Base-by-base conservation (phyloP, 2,329 filamentous ascomycete genomes). In the Periconia sp. region DNA sequence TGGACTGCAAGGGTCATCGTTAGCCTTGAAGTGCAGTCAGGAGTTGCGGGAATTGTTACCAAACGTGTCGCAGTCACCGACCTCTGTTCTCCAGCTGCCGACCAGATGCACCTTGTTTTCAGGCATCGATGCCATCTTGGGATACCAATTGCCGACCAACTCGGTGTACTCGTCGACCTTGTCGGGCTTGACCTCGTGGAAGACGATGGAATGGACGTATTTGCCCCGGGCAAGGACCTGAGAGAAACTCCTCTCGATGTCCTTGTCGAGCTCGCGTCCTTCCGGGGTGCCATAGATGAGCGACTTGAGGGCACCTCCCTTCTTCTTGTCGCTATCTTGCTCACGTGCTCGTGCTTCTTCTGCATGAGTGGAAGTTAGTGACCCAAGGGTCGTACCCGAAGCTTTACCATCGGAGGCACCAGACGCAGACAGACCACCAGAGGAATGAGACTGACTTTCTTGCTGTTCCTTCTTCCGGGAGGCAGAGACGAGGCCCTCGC, bases 221-320 rank as follows among this genome's bases (percentile, higher is more conserved):
- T 99, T 99, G 66, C 94, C 94, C 54, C 94, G 83, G 17, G 94
- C 94, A 32, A 99, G 78, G 31, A 97, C 89, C 71, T 96, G 92
- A 37, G 89, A 95, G 76, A 97, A 99, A 68, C 89, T 95, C 45
- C 92, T 86, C 76, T 97, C 91, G 65, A 99, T 92, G 74, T 97
- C 92, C 53, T 89, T 88, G 65, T 99, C 94, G 69, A 96, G 83
- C 75, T 96, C 88, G 49, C 92, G 85, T 22, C 92, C 94, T 73
- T 97, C 92, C 65, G 94, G 91, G 11, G 94, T 99, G 63, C 94
- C 94, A 73, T 99, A 97, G 67, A 99, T 95, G 58, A 99, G 83
- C 59, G 87, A 92, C 24, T 88, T 87, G 45, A 99, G 73, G 26
- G 88, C 83, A 12, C 75, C 74, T 83, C 87, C 50, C 59, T 84